phyloP scores from a whole-genome alignment of 805 yeast genomes.

The Helenozyma baotianmanensis region DNA sequence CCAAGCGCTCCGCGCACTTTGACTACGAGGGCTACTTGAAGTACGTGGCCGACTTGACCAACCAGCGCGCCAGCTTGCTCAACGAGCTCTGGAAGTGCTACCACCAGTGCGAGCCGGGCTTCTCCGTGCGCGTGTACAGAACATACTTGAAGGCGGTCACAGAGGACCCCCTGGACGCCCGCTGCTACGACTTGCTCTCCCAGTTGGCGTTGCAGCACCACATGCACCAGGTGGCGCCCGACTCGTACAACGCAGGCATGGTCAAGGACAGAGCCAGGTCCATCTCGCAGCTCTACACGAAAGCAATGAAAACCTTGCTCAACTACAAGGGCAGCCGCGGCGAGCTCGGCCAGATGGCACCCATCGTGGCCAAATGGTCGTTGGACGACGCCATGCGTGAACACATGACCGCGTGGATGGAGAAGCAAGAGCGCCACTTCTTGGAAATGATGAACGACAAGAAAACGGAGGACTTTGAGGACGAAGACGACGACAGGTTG shows the following conservation, averaged over 20 bases:
- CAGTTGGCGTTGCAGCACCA: conserved; percentile 11
- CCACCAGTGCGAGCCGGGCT: conserved; percentile 19
- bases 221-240: conserved; percentile 9
- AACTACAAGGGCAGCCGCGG: conserved; percentile 24
- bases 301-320: conserved; percentile 23
- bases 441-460: conserved; percentile 19
- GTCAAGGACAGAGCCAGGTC: conserved; percentile 1
- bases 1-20: conserved; percentile 29
- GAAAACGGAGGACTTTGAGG: conserved; percentile 23
- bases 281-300: conserved; percentile 12
- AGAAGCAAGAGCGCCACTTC: conserved; percentile 17
- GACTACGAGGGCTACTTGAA: conserved; percentile 35
- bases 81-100: conserved; percentile 34
- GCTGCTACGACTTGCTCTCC: conserved; percentile 21
- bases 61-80: conserved; percentile 24
- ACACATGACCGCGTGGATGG: conserved; percentile 20
- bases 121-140: conserved; percentile 21
- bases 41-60: conserved; percentile 20
- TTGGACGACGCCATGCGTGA: conserved; percentile 25
- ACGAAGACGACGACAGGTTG: conserved; percentile 28
- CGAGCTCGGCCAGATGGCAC: conserved; percentile 24
- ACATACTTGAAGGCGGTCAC: conserved; percentile 19
- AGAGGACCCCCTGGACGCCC: conserved; percentile 19
- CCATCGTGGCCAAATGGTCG: conserved; percentile 35
- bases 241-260: conserved; percentile 16